Conservation (phyloP, 352 stramenopile species). For the Globisporangium megalacanthum region DNA sequence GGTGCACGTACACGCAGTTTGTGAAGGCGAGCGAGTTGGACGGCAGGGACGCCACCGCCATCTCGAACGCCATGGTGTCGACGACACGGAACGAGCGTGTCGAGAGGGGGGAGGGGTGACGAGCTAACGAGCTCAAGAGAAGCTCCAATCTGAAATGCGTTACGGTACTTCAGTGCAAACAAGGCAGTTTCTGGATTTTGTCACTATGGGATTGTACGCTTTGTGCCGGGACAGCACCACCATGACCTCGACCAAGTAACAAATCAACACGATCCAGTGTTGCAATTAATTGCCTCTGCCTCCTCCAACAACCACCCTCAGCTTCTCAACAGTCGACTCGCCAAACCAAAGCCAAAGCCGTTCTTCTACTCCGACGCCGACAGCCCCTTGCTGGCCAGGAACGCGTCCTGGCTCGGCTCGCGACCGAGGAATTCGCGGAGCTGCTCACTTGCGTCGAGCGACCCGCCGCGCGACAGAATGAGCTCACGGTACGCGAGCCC, state of each 20-base stretch:
- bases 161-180: too few species aligned
- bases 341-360: too few species aligned
- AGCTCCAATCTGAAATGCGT: too few species aligned
- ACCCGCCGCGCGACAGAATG: constrained; percentile 80
- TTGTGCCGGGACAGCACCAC: too few species aligned
- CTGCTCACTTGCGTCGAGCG: constrained; percentile 72
- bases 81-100: not conserved
- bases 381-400: constrained; percentile 78
- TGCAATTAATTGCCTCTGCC: too few species aligned
- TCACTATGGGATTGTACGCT: too few species aligned
- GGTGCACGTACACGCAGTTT: constrained; percentile 77
- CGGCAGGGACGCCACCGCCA: constrained; percentile 54
- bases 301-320: too few species aligned
- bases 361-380: constrained; percentile 2
- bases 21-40: constrained; percentile 79
- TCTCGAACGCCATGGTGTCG: constrained; percentile 48
- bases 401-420: constrained; percentile 71
- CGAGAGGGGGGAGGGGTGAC: not conserved
- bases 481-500: constrained; percentile 83
- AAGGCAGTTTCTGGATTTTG: too few species aligned
- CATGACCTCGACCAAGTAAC: too few species aligned
- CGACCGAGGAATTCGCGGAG: constrained; percentile 78
- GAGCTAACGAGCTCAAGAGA: too few species aligned
- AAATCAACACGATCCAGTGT: too few species aligned
- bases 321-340: too few species aligned